A percentile compares a stretch with the other conserved stretches of the same genome.
These are phyloP conservation scores for Suillus tomentosus DNA, from an alignment of 768 basidiomycete species.

Conservation along the genomic window DNA sequence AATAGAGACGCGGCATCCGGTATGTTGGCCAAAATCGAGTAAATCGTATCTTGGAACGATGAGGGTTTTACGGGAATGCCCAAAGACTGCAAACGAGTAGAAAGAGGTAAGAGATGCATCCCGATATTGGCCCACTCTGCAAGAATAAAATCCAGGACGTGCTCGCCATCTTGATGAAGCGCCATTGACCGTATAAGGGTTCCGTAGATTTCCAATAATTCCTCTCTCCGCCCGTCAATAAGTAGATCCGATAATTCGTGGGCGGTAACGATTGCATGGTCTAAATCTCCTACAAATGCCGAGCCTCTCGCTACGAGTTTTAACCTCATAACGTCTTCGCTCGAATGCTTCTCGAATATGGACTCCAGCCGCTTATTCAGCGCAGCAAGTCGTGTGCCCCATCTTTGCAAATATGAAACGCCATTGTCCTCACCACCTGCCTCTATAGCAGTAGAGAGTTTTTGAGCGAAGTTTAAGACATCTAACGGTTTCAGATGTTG, in stretches of 20 bases:
- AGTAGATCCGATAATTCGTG: constrained; percentile 27
- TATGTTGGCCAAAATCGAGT: constrained; percentile 32
- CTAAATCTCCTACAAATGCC: constrained; percentile 41
- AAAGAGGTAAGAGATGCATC: constrained; percentile 6
- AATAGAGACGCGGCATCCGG: constrained; percentile 34
- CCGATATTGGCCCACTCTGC: constrained; percentile 39
- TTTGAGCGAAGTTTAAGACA: constrained; percentile 30
- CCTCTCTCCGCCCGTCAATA: constrained; percentile 22
- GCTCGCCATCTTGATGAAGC: constrained; percentile 32
- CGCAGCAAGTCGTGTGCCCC: constrained; percentile 41
- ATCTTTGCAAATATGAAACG: constrained; percentile 28
- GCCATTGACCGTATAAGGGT: constrained; percentile 39
- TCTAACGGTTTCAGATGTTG: constrained; percentile 19
- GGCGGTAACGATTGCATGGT: constrained; percentile 34
- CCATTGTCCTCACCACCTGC: constrained; percentile 18
- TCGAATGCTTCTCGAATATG: constrained; percentile 23
- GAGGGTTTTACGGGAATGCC: neutral
- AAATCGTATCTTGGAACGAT: constrained; percentile 33
- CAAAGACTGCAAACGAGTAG: neutral
- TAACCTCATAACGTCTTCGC: constrained; percentile 21
- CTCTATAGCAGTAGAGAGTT: constrained; percentile 20
- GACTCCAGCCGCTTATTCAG: constrained; percentile 33
- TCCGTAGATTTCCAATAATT: constrained; percentile 37
- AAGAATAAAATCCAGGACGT: constrained; percentile 42
- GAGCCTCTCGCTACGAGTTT: constrained; percentile 34